phyloP scores from a whole-genome alignment of 148 eudicot species.

The Chenopodium formosanum region DNA sequence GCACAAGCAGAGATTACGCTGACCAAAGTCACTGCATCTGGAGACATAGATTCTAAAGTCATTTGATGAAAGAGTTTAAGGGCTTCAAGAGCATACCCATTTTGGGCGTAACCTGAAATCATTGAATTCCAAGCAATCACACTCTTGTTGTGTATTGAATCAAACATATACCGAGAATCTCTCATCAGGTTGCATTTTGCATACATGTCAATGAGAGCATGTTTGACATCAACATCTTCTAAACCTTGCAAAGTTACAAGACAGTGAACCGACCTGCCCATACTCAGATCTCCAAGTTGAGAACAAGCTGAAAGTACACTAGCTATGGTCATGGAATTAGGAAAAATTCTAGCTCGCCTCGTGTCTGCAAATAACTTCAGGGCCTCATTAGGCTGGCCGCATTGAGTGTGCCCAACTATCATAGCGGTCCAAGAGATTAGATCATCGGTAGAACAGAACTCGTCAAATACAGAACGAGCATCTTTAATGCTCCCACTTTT shows the following conservation, averaged over 20 bases:
- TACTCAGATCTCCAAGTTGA: constrained; percentile 36
- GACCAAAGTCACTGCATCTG: constrained; percentile 67
- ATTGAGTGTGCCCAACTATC: constrained; percentile 75
- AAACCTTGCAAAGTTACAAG: constrained; percentile 51
- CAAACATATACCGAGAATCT: constrained; percentile 54
- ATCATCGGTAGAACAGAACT: constrained; percentile 50
- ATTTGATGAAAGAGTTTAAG: constrained; percentile 55
- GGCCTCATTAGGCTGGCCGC: constrained; percentile 52
- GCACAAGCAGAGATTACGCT: constrained; percentile 66
- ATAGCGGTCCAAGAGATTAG: constrained; percentile 82
- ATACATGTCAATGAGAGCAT: constrained; percentile 85
- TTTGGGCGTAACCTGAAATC: constrained; percentile 71
- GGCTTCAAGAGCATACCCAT: constrained; percentile 46
- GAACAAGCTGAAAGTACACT: constrained; percentile 78
- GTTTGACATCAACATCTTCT: constrained; percentile 49
- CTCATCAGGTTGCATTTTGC: constrained; percentile 51
- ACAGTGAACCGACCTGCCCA: constrained; percentile 63
- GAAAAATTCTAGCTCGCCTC: constrained; percentile 38
- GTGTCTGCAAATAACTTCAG: constrained; percentile 54
- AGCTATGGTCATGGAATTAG: constrained; percentile 59
- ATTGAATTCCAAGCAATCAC: constrained; percentile 75
- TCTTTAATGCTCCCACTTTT: constrained; percentile 56
- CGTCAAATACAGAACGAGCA: constrained; percentile 57
- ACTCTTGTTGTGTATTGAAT: constrained; percentile 45
- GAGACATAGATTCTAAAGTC: constrained; percentile 43